Evolutionary conservation across 2,329 filamentous ascomycete genomes (phyloP), one percentile per base, ranked within the genome.

Genomic region (Colletotrichum sp.): DNA sequence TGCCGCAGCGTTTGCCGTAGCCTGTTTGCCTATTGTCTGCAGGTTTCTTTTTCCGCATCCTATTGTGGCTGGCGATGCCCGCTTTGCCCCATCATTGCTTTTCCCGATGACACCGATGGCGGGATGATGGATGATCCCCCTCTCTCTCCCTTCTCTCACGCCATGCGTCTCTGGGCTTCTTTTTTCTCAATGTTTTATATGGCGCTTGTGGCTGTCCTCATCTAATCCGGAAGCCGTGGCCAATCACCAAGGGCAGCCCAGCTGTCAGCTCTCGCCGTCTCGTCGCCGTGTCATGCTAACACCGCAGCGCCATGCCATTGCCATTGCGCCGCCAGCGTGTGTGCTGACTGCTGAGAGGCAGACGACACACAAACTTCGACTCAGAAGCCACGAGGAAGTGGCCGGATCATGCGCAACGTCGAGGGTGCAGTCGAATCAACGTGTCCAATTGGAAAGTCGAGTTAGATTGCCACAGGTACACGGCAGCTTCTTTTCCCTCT

Each of bases 131-230:
- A 62, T 30, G 70, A 65, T 73, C 70, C 55, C 69, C 59, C 70
- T 73, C 73, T 13, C 44, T 49, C 44, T 52, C 44, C 69, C 70
- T 76, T 73, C 44, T 18, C 63, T 44, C 21, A 49, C 73, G 70
- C 70, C 63, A 65, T 76, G 16, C 44, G 70, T 73, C 64, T 76
- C 34, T 73, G 28, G 55, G 8, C 36, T 39, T 62, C 59, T 73
- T 73, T 39, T 55, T 76, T 73, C 59, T 32, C 59, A 21, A 28
- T 74, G 59, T 44, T 73, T 73, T 49, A 52, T 24, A 39, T 39
- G 18, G 70, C 73, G 64, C 70, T 76, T 69, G 73, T 76, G 64
- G 73, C 73, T 73, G 15, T 64, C 49, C 65, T 74, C 59, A 66
- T 69, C 73, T 69, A 60, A 72, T 59, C 34, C 39, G 34, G 28